These are phyloP conservation scores for Alternaria sp. DNA, from an alignment of 2,329 filamentous ascomycete species.

Conservation along the genomic window DNA sequence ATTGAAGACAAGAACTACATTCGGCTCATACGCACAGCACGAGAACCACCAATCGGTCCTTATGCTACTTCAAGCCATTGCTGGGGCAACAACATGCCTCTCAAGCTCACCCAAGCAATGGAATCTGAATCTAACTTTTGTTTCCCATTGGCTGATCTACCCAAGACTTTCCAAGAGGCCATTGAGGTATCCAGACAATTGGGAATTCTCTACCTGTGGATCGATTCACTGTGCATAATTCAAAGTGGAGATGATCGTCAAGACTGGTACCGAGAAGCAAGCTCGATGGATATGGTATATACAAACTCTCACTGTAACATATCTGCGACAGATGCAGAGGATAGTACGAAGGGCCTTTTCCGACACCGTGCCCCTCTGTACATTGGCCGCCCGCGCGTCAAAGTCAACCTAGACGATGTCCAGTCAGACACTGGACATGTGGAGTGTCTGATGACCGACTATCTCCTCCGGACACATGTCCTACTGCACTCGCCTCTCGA, in stretches of 20 bases:
- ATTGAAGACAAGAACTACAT: background rate
- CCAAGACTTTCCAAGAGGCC: constrained; percentile 18
- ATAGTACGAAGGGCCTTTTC: constrained; percentile 17
- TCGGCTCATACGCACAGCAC: constrained; percentile 11
- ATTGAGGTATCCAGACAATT: constrained; percentile 19
- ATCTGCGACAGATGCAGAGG: constrained; percentile 9
- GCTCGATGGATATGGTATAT: constrained; percentile 19
- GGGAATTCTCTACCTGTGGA: constrained; percentile 28
- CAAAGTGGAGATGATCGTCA: constrained; percentile 2
- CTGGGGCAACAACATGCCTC: constrained; percentile 9
- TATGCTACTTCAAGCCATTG: constrained; percentile 22
- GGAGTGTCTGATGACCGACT: background rate
- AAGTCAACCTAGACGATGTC: background rate
- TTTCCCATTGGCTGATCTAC: too few species aligned
- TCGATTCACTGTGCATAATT: constrained; percentile 6
- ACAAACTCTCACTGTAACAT: constrained; percentile 17
- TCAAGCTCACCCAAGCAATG: constrained; percentile 2
- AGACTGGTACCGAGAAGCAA: constrained; percentile 16
- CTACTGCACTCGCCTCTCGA: background rate
- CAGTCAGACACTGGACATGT: background rate
- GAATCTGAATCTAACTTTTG: too few species aligned
- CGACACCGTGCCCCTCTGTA: background rate
- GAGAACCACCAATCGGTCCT: background rate
- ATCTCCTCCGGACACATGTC: too few species aligned
- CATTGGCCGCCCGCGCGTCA: background rate